phyloP scores from a whole-genome alignment of 2,329 filamentous ascomycete species.

The Fusarium phyllophilum region DNA sequence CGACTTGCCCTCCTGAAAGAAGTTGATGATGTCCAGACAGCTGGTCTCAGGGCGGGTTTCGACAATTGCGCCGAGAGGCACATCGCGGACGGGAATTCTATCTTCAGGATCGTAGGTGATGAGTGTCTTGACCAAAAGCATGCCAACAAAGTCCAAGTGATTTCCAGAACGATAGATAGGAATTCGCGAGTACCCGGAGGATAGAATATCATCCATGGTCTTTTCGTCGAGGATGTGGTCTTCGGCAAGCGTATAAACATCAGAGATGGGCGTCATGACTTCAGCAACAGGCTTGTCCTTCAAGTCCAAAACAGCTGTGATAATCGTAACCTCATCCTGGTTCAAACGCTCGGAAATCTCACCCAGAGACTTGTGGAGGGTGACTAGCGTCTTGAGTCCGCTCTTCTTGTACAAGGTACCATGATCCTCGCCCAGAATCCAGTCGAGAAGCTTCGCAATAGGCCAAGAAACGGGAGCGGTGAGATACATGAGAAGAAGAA shows the following conservation, averaged over 20 bases:
- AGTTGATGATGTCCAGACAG: conserved; percentile 98
- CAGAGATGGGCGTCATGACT: conserved; percentile 99
- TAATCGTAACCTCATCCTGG: conserved; percentile 98
- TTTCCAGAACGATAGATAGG: conserved; percentile 92
- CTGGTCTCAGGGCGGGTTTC: conserved; percentile 96
- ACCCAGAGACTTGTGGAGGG: conserved; percentile 90
- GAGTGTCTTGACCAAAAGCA: conserved; percentile 97
- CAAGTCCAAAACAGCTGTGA: conserved; percentile 93
- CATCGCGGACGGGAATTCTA: conserved; percentile 84
- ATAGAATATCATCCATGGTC: conserved; percentile 94
- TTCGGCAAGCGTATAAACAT: conserved; percentile 96
- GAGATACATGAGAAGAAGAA: conserved; percentile 90
- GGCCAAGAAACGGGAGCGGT: conserved; percentile 92
- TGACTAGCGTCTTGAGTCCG: conserved; percentile 94
- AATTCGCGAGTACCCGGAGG: conserved; percentile 94
- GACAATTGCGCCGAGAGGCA: conserved; percentile 90
- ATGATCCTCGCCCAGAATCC: conserved; percentile 91
- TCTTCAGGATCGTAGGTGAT: conserved; percentile 99
- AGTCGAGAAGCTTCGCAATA: conserved; percentile 94
- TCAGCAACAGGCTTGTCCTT: conserved; percentile 95
- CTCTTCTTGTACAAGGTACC: conserved; percentile 98
- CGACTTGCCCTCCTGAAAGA: conserved; percentile 99
- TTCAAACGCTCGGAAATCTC: conserved; percentile 89
- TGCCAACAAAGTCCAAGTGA: conserved; percentile 89
- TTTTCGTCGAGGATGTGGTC: conserved; percentile 92